phyloP scores from a whole-genome alignment of 257 asterid species.

The Penstemon eatonii region DNA sequence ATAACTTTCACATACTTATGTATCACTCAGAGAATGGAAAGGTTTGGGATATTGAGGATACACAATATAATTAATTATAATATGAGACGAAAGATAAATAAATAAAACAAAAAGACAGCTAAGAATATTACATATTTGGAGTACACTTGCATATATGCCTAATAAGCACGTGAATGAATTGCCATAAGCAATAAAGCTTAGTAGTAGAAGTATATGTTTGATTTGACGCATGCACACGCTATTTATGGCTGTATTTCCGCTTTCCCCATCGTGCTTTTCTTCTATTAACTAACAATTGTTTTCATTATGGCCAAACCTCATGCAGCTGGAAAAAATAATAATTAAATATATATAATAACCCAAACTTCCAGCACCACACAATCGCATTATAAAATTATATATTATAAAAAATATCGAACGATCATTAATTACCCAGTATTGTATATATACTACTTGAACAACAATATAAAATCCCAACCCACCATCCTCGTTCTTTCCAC shows the following conservation, averaged over 20 bases:
- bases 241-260: conserved; percentile 28
- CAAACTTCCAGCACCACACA: not conserved
- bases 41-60: too few relatives aligned
- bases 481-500: conserved; percentile 7
- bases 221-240: conserved; percentile 33
- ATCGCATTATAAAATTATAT: too few relatives aligned
- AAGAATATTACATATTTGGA: too few relatives aligned
- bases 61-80: too few relatives aligned
- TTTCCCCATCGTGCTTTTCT: conserved; percentile 21
- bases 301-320: not conserved
- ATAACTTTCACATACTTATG: too few relatives aligned
- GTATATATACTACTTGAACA: not conserved
- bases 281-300: not conserved
- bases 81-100: too few relatives aligned
- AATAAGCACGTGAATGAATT: too few relatives aligned
- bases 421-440: not conserved
- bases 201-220: not conserved
- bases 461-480: conserved; percentile 31
- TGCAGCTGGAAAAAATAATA: not conserved
- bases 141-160: too few relatives aligned
- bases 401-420: not conserved
- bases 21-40: too few relatives aligned
- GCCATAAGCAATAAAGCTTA: too few relatives aligned
- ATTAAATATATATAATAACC: not conserved
- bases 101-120: too few relatives aligned